Percentiles rank a stretch among this genome's conserved stretches.
Conservation (phyloP, 2,329 filamentous ascomycete species). For the Cladosporium sp. region DNA sequence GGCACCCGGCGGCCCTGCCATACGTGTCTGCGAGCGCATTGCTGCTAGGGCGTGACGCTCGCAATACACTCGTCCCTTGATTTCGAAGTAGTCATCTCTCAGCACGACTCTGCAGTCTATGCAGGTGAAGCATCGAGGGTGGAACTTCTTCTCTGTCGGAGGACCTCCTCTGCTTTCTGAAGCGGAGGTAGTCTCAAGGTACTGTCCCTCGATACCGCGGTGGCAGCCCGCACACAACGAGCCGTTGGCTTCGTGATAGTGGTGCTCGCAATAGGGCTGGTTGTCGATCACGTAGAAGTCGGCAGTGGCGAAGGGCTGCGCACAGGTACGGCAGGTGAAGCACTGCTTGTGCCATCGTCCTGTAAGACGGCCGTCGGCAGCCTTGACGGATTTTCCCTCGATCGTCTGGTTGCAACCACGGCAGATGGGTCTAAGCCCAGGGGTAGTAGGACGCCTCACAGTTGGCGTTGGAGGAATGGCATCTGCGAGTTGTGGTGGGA, state of each 20-base stretch:
- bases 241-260: constrained; percentile 89
- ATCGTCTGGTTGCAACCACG: constrained; percentile 77
- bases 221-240: constrained; percentile 79
- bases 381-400: constrained; percentile 86
- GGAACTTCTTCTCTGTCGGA: constrained; percentile 64
- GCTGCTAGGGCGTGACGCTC: constrained; percentile 71
- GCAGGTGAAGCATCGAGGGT: constrained; percentile 82
- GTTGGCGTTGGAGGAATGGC: background rate
- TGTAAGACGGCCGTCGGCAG: constrained; percentile 84
- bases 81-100: constrained; percentile 85
- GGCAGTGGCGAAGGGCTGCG: constrained; percentile 73
- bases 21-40: constrained; percentile 26
- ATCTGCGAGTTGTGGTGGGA: background rate
- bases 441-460: constrained; percentile 7
- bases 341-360: constrained; percentile 94
- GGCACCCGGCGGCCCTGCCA: constrained; percentile 11
- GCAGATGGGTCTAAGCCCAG: constrained; percentile 63
- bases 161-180: background rate
- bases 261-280: constrained; percentile 81
- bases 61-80: constrained; percentile 74
- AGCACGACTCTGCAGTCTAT: constrained; percentile 70
- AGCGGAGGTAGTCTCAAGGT: constrained; percentile 65
- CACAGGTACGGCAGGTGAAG: constrained; percentile 85
- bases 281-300: constrained; percentile 92
- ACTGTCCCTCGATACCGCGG: constrained; percentile 86